Evolutionary conservation across 805 yeast genomes (phyloP).

Genomic region (Wickerhamiella brachini): DNA sequence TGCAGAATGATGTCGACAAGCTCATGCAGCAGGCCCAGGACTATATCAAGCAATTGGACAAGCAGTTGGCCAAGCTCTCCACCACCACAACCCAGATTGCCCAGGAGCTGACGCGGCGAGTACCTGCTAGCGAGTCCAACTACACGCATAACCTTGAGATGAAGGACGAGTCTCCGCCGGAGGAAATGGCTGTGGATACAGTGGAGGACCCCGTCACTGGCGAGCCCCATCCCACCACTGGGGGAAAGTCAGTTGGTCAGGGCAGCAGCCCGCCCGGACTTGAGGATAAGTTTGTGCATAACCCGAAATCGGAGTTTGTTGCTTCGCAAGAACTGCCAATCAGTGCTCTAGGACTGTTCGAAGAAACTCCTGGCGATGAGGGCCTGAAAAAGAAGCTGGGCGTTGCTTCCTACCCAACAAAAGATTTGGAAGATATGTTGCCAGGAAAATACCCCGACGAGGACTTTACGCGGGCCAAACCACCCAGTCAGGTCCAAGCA

Average conservation of each 20-base stretch:
- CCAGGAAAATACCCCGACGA: constrained; percentile 83
- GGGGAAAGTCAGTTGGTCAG: neutral
- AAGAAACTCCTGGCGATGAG: constrained; percentile 61
- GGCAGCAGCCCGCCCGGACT: neutral
- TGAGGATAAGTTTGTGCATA: constrained; percentile 27
- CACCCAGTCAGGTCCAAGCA: constrained; percentile 83
- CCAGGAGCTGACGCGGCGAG: constrained; percentile 11
- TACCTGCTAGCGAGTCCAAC: neutral
- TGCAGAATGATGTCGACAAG: constrained; percentile 14
- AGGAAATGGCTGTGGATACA: neutral
- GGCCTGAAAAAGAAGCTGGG: constrained; percentile 64
- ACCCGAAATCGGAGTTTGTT: constrained; percentile 68
- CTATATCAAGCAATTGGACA: constrained; percentile 13
- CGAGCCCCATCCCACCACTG: neutral
- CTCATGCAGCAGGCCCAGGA: constrained; percentile 15
- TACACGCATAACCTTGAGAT: neutral
- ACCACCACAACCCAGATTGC: constrained; percentile 13
- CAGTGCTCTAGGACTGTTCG: constrained; percentile 54
- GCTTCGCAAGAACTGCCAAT: constrained; percentile 53
- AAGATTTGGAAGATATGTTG: constrained; percentile 55
- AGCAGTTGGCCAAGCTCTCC: constrained; percentile 14
- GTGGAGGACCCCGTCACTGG: neutral
- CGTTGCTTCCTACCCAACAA: constrained; percentile 79
- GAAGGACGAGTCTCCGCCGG: neutral
- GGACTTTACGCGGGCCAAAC: constrained; percentile 75